Evolutionary conservation across 179 eudicot species (phyloP), one percentile per base, ranked within the genome.

Genomic region (Spinacia oleracea): DNA sequence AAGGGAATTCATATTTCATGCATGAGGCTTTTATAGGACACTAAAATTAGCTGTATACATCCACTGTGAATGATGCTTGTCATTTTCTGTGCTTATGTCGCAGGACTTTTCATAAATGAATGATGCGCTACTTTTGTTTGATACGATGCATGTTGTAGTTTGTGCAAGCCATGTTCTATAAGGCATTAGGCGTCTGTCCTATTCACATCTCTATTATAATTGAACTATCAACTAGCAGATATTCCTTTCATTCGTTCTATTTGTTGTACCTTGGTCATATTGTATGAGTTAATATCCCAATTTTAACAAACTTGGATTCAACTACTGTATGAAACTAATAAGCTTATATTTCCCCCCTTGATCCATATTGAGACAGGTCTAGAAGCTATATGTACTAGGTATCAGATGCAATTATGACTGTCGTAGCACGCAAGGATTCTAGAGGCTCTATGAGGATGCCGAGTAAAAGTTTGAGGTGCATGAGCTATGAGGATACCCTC

Each of bases 401-500:
- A 58, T 55, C 55, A 32, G 74, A 79, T 79, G 85, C 84, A 58
- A 76, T 35, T 10, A 79, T 84, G 80, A 79, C 84, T 69, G 78
- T 82, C 55, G 70, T 80, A 74, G 59, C 86, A 35, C 78, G 74
- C 67, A 74, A 80, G 73, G 85, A 77, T 45, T 77, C 79, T 23
- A 65, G 75, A 53, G 77, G 64, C 60, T 66, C 59, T 25, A 45
- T 40, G 63, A 77, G 81, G 66, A 83, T 73, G 74, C 85, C 87
- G 32, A 73, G 84, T 65, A 89, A 82, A 72, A 74, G 71, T 53
- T 70, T 80, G 80, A 82, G 55, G 73, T 79, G 78, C 83, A 82
- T 78, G 86, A 88, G 87, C 74, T 81, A 80, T 75, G 82, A 79
- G 71, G 84, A 82, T 35, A 78, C 86, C 35, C 74, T 79, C 35